Conservation (phyloP, 192 early-diverging fungal species). For the Kappamyces sp. region DNA sequence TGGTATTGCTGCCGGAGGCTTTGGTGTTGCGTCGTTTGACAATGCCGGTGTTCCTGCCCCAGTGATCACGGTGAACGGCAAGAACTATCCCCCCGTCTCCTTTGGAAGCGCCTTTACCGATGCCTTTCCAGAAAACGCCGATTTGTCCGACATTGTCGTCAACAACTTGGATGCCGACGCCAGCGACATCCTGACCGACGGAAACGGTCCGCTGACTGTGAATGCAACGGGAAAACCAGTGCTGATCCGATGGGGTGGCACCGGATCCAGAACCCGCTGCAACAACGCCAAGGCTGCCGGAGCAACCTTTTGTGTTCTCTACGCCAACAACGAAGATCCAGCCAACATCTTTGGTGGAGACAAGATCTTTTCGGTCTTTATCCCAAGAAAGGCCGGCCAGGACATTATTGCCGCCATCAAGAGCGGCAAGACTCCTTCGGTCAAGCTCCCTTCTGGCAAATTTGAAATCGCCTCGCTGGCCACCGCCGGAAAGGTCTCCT, state of each 20-base stretch:
- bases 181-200: constrained; percentile 16
- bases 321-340: constrained; percentile 17
- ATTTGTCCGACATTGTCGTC: constrained; percentile 17
- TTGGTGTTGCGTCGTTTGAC: constrained; percentile 24
- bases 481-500: constrained; percentile 57
- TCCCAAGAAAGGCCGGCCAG: constrained; percentile 11
- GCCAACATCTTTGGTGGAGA: constrained; percentile 16
- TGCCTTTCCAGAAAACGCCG: neutral
- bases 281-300: constrained; percentile 14
- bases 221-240: constrained; percentile 27
- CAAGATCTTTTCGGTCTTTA: constrained; percentile 14
- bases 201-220: constrained; percentile 13
- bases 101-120: neutral
- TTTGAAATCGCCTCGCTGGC: constrained; percentile 36
- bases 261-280: constrained; percentile 22
- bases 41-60: constrained; percentile 12
- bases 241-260: constrained; percentile 21
- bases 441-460: constrained; percentile 40
- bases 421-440: constrained; percentile 21
- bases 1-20: constrained; percentile 11
- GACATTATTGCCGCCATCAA: constrained; percentile 22
- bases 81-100: neutral
- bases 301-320: constrained; percentile 30
- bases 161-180: constrained; percentile 28
- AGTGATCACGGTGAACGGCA: constrained; percentile 17